These are phyloP conservation scores for Stygiomarasmius scandens DNA, from an alignment of 1,284 basidiomycete genomes.

Conservation along the genomic window DNA sequence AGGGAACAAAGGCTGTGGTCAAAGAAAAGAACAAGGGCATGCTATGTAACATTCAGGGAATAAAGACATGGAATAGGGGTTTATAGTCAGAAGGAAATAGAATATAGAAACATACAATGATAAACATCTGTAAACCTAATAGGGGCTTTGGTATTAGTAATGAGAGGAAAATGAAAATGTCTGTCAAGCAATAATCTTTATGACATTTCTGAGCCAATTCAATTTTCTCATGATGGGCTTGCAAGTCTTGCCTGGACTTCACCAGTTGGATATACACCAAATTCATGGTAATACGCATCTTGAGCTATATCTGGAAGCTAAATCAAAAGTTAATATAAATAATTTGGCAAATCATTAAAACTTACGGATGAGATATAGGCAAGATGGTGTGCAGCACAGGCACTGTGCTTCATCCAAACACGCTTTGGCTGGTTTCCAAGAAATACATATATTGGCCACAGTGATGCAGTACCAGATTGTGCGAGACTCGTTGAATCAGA, in stretches of 20 bases:
- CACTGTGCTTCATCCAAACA: conserved; percentile 18
- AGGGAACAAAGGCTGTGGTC: no score
- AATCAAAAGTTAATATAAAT: background rate
- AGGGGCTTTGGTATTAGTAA: no score
- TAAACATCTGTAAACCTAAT: no score
- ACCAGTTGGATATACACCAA: conserved; percentile 15
- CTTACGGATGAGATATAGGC: conserved; percentile 9
- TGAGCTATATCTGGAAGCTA: conserved; percentile 25
- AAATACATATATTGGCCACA: conserved; percentile 34
- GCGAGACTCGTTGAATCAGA: conserved; percentile 31
- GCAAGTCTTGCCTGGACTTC: conserved; percentile 5
- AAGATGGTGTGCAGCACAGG: conserved; percentile 24
- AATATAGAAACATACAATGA: no score
- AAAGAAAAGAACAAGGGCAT: no score
- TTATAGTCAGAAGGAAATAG: no score
- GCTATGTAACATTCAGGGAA: no score
- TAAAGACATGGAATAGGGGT: no score
- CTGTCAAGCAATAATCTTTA: no score
- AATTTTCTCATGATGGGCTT: no score
- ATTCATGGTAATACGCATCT: conserved; percentile 23
- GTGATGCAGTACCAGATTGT: conserved; percentile 29
- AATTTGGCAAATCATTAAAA: background rate
- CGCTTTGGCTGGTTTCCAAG: conserved; percentile 34
- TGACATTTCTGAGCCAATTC: no score
- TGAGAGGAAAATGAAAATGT: no score